Evolutionary conservation across 139 green algal genomes (phyloP), one percentile per base, ranked within the genome.

Genomic region (Auxenochlorella protothecoides): DNA sequence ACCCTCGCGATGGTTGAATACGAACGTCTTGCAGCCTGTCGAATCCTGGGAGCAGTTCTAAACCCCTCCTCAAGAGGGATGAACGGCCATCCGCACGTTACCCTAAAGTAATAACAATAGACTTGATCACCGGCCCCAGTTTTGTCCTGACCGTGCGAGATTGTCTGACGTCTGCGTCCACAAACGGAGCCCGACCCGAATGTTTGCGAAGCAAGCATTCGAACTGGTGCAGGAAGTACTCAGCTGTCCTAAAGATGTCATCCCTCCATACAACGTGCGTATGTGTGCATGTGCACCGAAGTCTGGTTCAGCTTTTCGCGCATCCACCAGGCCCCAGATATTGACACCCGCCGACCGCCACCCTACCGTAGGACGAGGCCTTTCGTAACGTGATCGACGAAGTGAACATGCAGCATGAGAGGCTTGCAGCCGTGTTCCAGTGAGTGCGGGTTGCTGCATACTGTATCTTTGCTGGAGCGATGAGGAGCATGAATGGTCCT

Each of bases 241-340:
- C 5, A 16, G 57, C 15, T 66, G 61, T 57, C 72, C 69, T 2
- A 63, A 75, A 61, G 78, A 86, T 5, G 73, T 66, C 44, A 12
- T 86, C n/a, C 79, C 81, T 4, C 27, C 80, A 9, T 86, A 81
- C 62, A 85, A 86, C 15, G 81, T 86, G 64, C 72, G 80, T 55
- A 15, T 71, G 55, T 7, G 16, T 55, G 13, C 55, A 60, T 63
- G 9, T 62, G 9, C 9, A 62, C 9, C 2, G 11, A 62, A 62
- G 57, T 15, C 57, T 62, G 57, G 57, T 62, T 9, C 57, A 62
- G 9, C 9, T 62, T 62, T 75, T 4, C 15, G n/a, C 53, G 62
- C 15, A 59, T 53, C 0, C 57, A 11, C 56, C n/a, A 4, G 6
- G 53, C n/a, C 12, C 67, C 53, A 4, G 44, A 13, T 61, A 6